Base-by-base conservation (phyloP, 108 stramenopile species). In the Heterococcus sp. region DNA sequence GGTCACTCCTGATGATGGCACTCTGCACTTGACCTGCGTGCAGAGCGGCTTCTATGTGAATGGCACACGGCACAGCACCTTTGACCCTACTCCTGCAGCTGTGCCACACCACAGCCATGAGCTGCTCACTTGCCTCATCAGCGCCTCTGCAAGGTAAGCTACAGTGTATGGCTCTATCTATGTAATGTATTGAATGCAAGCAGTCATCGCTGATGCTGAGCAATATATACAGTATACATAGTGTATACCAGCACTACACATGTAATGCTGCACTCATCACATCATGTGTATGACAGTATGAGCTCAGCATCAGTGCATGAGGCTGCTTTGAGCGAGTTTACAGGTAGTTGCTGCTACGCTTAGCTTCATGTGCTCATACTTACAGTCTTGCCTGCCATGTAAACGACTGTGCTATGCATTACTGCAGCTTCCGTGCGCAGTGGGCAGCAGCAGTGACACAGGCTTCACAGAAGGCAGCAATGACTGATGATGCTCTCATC, bases 41-140 rank as follows among this genome's bases (percentile, higher is more conserved):
- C 81, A 93, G 28, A 83, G 74, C 21, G 95, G 95, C 30, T 97
- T 96, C 84, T 96, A 92, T 80, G 88, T 96, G 68, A 98, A 98
- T 87, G 71, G 78, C 11, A 89, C 90, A n/a, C 79, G 79, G 28
- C 46, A 83, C 27, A 66, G 71, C 27, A 65, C 32, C 35, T 96
- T 97, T 73, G 93, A 96, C 87, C 96, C 96, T 32, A 88, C 91
- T 34, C 95, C 95, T 8, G 91, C 92, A 38, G 65, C 70, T 21
- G 82, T 67, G 65, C 37, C 81, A 4, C 73, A 72, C 73, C 32
- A 37, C 67, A 38, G 72, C 21, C 81, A 74, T 68, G 73, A 82
- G 46, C 35, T 82, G 27, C 64, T 74, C 39, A 38, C 33, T 29
- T 73, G 72, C 28, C 79, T 81, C 65, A 63, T 81, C 1, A 2